phyloP scores from a whole-genome alignment of 306 rosid species.

The Malus sieversii region DNA sequence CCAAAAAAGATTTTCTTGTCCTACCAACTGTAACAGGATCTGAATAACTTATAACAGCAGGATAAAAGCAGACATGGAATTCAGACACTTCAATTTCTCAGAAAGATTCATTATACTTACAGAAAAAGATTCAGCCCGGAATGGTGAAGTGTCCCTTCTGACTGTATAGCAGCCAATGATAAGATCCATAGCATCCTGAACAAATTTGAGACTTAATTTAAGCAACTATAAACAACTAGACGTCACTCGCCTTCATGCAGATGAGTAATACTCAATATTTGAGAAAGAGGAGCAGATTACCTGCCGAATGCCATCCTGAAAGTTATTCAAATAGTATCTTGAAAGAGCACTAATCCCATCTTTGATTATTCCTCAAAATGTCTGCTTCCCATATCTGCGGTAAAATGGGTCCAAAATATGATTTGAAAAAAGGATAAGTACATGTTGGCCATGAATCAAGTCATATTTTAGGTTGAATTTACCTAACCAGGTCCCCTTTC shows the following conservation, averaged over 20 bases:
- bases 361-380: slow-evolving; percentile 67
- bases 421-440: background rate
- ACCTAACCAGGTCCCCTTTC: slow-evolving; percentile 94
- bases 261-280: background rate
- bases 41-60: background rate
- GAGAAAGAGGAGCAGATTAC: slow-evolving; percentile 32
- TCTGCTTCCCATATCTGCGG: slow-evolving; percentile 79
- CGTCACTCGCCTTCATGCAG: background rate
- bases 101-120: slow-evolving; percentile 36
- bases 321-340: slow-evolving; percentile 86
- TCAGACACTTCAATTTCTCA: background rate
- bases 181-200: slow-evolving; percentile 89
- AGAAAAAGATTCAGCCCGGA: slow-evolving; percentile 55
- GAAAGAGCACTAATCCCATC: slow-evolving; percentile 87
- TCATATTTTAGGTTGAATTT: slow-evolving; percentile 2
- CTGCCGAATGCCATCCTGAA: slow-evolving; percentile 96
- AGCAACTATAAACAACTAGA: background rate
- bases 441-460: slow-evolving; percentile 8
- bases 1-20: background rate
- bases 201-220: slow-evolving; percentile 4
- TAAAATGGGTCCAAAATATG: slow-evolving; percentile 5
- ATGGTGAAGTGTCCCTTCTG: slow-evolving; percentile 51
- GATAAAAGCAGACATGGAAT: background rate
- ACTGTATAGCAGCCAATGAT: slow-evolving; percentile 70
- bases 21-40: background rate